Percentiles rank a stretch among this genome's conserved stretches.
These are phyloP conservation scores for Cryphonectria parasitica DNA, from an alignment of 2,329 filamentous ascomycete genomes.

Conservation along the genomic window DNA sequence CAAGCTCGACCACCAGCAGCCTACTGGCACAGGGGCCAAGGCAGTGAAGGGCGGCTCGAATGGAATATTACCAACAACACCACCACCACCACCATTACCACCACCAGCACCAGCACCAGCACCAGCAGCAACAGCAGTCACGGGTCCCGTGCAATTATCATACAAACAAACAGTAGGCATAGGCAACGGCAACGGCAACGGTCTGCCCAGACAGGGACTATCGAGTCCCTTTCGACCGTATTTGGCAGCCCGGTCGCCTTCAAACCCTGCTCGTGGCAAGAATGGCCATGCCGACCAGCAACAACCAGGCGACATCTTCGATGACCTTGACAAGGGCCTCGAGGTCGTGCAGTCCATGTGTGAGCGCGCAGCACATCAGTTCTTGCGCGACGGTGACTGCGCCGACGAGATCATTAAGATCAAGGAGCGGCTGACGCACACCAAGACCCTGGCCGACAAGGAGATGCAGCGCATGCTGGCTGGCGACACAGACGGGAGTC, in stretches of 20 bases:
- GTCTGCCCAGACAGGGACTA: conserved; percentile 3
- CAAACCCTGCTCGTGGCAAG: conserved; percentile 28
- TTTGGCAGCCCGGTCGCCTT: conserved; percentile 24
- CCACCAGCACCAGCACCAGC: neutral
- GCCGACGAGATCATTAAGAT: conserved; percentile 74
- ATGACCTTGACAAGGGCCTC: conserved; percentile 75
- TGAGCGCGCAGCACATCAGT: conserved; percentile 86
- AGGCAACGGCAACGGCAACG: conserved; percentile 5
- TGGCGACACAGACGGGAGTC: conserved; percentile 53
- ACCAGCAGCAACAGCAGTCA: neutral
- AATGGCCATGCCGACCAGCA: conserved; percentile 35
- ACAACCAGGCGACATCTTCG: conserved; percentile 59
- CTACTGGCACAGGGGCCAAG: conserved; percentile 34
- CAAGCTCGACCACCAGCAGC: conserved; percentile 30
- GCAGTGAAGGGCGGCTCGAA: conserved; percentile 22
- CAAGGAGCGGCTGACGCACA: conserved; percentile 64
- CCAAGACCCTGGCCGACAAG: conserved; percentile 62
- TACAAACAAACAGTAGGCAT: neutral
- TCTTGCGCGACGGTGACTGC: conserved; percentile 86
- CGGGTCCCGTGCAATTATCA: conserved; percentile 11
- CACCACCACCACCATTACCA: too few relatives aligned
- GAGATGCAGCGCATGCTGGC: conserved; percentile 61
- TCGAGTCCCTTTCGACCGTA: conserved; percentile 26
- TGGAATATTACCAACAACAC: conserved; percentile 27
- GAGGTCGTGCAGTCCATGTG: conserved; percentile 81